Conservation (phyloP, 78 protist genomes). For the Dictyostelium firmibasis region DNA sequence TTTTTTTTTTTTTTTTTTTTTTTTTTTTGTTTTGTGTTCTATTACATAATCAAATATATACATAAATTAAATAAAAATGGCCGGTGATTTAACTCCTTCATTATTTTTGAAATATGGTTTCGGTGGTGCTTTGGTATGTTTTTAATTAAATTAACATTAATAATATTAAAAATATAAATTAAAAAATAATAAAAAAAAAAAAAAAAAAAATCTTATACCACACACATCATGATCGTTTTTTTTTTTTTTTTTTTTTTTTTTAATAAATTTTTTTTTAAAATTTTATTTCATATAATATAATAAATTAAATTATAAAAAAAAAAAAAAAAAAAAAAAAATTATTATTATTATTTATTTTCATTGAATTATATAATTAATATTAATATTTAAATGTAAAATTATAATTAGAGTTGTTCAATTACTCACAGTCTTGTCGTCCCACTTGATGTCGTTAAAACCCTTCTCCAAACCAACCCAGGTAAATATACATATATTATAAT, state of each 20-base stretch:
- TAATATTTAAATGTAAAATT: too few relatives aligned
- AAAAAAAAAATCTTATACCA: background rate
- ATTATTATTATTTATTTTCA: too few relatives aligned
- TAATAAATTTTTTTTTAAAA: too few relatives aligned
- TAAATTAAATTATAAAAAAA: too few relatives aligned
- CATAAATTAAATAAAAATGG: background rate
- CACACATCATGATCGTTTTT: background rate
- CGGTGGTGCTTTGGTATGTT: constrained; percentile 84
- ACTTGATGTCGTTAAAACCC: constrained; percentile 88
- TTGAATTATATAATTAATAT: too few relatives aligned
- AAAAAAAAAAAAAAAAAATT: background rate
- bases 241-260: too few relatives aligned
- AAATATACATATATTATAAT: constrained; percentile 6
- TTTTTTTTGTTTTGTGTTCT: background rate
- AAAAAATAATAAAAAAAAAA: background rate
- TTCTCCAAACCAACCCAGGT: constrained; percentile 72
- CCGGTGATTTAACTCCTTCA: constrained; percentile 6
- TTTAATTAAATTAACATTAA: too few relatives aligned
- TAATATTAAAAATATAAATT: too few relatives aligned
- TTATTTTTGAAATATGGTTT: constrained; percentile 60
- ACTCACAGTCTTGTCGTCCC: constrained; percentile 93
- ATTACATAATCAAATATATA: background rate
- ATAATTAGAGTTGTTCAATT: constrained; percentile 79
- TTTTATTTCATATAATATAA: background rate
- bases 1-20: too few relatives aligned